Percentiles rank a stretch among this genome's conserved stretches.
Evolutionary conservation across 106 monocot genomes (phyloP).

Genomic region (Posidonia australis): DNA sequence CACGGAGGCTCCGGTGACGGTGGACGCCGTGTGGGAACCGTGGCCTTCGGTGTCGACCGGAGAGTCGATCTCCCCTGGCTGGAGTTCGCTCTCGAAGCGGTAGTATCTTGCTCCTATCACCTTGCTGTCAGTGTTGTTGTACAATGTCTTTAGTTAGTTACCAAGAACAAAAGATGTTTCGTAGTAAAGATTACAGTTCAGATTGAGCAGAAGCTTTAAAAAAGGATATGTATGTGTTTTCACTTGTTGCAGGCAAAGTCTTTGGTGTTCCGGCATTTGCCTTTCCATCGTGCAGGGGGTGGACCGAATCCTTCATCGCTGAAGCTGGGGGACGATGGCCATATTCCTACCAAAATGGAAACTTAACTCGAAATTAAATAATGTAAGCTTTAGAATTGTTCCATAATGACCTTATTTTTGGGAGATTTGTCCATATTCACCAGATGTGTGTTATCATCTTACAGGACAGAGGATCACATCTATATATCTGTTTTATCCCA

Average conservation of each 20-base stretch:
- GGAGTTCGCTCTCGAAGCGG: not conserved
- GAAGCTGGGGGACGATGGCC: slow-evolving; percentile 7
- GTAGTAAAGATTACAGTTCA: too few species aligned
- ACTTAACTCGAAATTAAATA: too few species aligned
- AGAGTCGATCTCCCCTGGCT: not conserved
- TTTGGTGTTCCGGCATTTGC: not conserved
- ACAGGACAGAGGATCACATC: too few species aligned
- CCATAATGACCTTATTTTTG: too few species aligned
- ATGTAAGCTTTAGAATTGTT: too few species aligned
- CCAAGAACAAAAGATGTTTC: too few species aligned
- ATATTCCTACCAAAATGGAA: not conserved
- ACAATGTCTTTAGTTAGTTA: too few species aligned
- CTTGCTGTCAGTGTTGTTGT: slow-evolving; percentile 11
- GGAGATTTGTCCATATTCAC: too few species aligned
- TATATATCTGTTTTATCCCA: too few species aligned
- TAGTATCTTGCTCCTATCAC: slow-evolving; percentile 11
- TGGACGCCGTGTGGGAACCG: slow-evolving; percentile 20
- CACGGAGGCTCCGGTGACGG: slow-evolving; percentile 7
- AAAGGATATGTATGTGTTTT: not conserved
- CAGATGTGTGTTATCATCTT: too few species aligned
- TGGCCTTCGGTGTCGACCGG: slow-evolving; percentile 16
- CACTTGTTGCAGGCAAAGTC: slow-evolving; percentile 26
- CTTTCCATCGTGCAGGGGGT: slow-evolving; percentile 15
- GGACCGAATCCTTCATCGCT: slow-evolving; percentile 12
- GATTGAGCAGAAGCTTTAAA: too few species aligned